These are phyloP conservation scores for Hyphodiscus sp. DNA, from an alignment of 2,329 filamentous ascomycete genomes.

Conservation along the genomic window DNA sequence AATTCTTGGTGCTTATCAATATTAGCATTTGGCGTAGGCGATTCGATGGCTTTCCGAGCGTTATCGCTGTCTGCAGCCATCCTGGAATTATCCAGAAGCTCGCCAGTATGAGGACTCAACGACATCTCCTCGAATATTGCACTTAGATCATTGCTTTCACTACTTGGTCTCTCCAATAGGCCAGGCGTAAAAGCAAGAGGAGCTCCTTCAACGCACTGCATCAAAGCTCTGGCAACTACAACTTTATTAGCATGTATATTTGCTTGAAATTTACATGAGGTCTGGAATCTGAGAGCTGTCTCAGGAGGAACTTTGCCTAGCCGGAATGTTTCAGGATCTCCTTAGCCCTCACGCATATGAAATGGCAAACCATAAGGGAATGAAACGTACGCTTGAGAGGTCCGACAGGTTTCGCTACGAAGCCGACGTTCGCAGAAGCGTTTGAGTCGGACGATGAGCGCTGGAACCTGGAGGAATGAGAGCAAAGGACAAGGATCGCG, in stretches of 20 bases:
- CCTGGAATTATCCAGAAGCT: constrained; percentile 28
- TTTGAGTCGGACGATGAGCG: constrained; percentile 10
- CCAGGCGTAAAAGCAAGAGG: constrained; percentile 13
- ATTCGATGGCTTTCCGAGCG: constrained; percentile 28
- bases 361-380: too few relatives aligned
- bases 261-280: too few relatives aligned
- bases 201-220: constrained; percentile 20
- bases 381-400: constrained; percentile 20
- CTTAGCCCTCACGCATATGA: too few relatives aligned
- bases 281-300: too few relatives aligned
- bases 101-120: constrained; percentile 18
- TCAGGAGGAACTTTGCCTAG: too few relatives aligned
- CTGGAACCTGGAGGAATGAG: constrained; percentile 23
- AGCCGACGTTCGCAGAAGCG: constrained; percentile 21
- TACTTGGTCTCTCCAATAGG: constrained; percentile 1
- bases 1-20: constrained; percentile 24
- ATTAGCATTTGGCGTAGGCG: constrained; percentile 24
- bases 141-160: constrained; percentile 21
- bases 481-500: constrained; percentile 26
- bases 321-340: too few relatives aligned
- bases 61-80: constrained; percentile 29
- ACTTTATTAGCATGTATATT: too few relatives aligned
- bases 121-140: constrained; percentile 25
- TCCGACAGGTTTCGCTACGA: constrained; percentile 28
- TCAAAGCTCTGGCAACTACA: constrained; percentile 23